Conservation (phyloP, 495 filamentous ascomycete genomes). For the Aspergillus heteromorphus region DNA sequence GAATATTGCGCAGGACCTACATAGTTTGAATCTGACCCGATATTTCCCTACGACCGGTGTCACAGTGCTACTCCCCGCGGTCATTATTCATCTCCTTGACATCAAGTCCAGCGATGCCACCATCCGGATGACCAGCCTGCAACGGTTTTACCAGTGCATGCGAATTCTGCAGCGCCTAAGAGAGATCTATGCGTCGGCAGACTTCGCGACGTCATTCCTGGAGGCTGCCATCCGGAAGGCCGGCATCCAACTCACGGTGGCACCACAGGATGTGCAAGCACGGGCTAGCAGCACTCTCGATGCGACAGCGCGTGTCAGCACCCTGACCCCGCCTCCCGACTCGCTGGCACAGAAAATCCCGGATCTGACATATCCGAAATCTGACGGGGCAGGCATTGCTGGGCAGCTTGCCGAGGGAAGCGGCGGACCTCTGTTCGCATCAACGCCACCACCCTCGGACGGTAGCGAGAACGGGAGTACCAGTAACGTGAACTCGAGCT, state of each 20-base stretch:
- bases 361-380: conserved; percentile 37
- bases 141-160: conserved; percentile 83
- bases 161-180: conserved; percentile 72
- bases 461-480: conserved; percentile 43
- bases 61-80: conserved; percentile 80
- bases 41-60: conserved; percentile 85
- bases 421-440: conserved; percentile 25
- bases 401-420: conserved; percentile 17
- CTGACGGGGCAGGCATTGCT: conserved; percentile 11
- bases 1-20: conserved; percentile 66
- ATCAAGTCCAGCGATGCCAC: conserved; percentile 72
- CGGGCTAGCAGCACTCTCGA: conserved; percentile 19
- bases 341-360: conserved; percentile 41
- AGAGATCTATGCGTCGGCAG: conserved; percentile 80
- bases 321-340: conserved; percentile 42
- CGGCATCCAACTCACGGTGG: conserved; percentile 50
- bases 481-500: conserved; percentile 36
- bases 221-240: conserved; percentile 80
- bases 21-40: conserved; percentile 60
- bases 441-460: conserved; percentile 41
- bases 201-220: conserved; percentile 80
- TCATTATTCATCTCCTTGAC: conserved; percentile 86
- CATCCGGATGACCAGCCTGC: conserved; percentile 60
- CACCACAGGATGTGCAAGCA: conserved; percentile 36
- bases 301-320: conserved; percentile 22